These are phyloP conservation scores for Rhodotorula sp. DNA, from an alignment of 1,284 basidiomycete genomes.

Conservation along the genomic window DNA sequence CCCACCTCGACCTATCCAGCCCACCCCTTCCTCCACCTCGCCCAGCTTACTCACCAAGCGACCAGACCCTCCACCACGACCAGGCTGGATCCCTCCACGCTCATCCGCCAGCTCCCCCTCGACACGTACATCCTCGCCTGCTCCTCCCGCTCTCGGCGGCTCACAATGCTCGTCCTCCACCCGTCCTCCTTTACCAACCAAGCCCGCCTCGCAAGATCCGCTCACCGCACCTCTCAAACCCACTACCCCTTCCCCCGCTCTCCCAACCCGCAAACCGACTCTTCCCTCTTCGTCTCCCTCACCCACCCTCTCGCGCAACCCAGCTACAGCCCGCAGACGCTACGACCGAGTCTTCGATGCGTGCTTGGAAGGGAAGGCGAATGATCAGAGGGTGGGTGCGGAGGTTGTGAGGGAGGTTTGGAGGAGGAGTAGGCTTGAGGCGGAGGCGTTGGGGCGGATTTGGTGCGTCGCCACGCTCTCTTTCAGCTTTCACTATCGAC, in stretches of 20 bases:
- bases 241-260: neutral
- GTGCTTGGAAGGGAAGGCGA: neutral
- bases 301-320: neutral
- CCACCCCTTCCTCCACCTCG: neutral
- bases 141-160: neutral
- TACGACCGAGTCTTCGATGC: slow-evolving; percentile 26
- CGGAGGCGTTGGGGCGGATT: slow-evolving; percentile 3
- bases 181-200: neutral
- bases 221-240: neutral
- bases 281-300: neutral
- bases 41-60: neutral
- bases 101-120: neutral
- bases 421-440: slow-evolving; percentile 23
- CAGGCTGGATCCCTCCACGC: neutral
- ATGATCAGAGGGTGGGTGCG: neutral
- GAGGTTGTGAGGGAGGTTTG: slow-evolving; percentile 17
- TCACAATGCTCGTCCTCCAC: neutral
- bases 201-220: slow-evolving; percentile 12
- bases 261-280: neutral
- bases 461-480: slow-evolving; percentile 18
- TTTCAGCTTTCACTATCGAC: too few relatives aligned
- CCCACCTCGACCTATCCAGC: slow-evolving; percentile 1
- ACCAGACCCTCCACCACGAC: too few relatives aligned
- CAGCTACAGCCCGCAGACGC: slow-evolving; percentile 7
- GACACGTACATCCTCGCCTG: neutral